Base-by-base conservation (phyloP, 768 basidiomycete genomes). In the Trametes sanguinea region DNA sequence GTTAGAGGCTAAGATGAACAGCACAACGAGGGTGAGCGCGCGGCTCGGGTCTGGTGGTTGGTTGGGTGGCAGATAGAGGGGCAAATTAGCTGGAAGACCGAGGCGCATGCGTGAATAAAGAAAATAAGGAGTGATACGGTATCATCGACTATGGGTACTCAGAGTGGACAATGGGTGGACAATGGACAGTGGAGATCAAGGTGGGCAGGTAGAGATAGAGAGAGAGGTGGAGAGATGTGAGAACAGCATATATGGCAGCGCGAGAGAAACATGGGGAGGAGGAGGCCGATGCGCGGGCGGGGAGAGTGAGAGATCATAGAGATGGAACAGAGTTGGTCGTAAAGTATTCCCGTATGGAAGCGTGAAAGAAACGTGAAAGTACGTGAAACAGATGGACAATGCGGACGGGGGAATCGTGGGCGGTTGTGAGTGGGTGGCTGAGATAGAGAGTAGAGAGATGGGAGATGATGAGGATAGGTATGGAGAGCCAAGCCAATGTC, bases 91-190 rank as follows among this genome's bases (percentile, higher is more conserved):
- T 61, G 56, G 50, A 61, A 60, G 35, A 37, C 22, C 1, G 39
- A 39, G 8, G 46, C 14, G 65, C 61, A 66, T 65, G 63, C 60
- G 43, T 57, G 61, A 66, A 65, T 66, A 68, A 66, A 64, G 57
- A 60, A 43, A 68, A 66, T 68, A 68, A 66, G 63, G 67, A 66
- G 70, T 69, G 68, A 67, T 72, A 72, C 69, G 71, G 71, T 72
- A 72, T 72, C 71, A 58, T 71, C 65, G 54, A 63, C 61, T 64
- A 67, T 65, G 68, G 70, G 67, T 69, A 70, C 68, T 69, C 65
- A 47, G 64, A 69, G 35, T 37, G 11, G 68, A 65, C 65, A 69
- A 63, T 64, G 65, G 62, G 35, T 2, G 11, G 68, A 65, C 65
- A 69, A 63, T 64, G 65, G 62, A 64, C 62, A 64, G 50, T 53